Evolutionary conservation across 495 filamentous ascomycete genomes (phyloP), one percentile per base, ranked within the genome.

Genomic region (Pseudotulostoma volvatum): DNA sequence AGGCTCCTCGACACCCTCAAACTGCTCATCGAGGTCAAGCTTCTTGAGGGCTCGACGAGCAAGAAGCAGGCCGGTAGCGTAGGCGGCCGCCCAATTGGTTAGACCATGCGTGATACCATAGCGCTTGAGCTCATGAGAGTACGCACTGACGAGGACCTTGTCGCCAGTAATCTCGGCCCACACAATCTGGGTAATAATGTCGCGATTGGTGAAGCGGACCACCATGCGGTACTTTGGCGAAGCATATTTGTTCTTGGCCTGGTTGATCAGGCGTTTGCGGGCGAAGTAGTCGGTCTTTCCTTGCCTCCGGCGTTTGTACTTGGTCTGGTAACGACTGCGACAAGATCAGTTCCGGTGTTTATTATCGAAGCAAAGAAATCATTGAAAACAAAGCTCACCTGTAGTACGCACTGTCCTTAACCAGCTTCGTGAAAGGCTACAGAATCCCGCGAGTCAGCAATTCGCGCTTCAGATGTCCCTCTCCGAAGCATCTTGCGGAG

Each of bases 211-310:
- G 83, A 99, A 99, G 63, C 90, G 88, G 59, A 99, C 88, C 42
- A 99, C 90, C 58, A 99, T 81, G 59, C 90, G 82, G 78, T 99
- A 95, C 74, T 99, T 99, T 62, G 90, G 88, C 35, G 88, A 81
- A 65, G 87, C 90, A 81, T 95, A 97, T 77, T 96, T 96, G 84
- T 96, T 96, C 85, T 96, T 99, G 66, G 90, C 90, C 74, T 99
- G 90, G 68, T 84, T 87, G 77, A 93, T 92, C 67, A 99, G 73
- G 56, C 90, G 81, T 79, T 95, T 94, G 70, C 90, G 90, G 59
- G 90, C 90, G 64, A 94, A 96, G 83, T 99, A 99, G 62, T 99
- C 90, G 68, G 90, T 99, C 81, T 96, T 99, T 62, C 90, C 90
- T 63, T 77, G 61, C 46, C 90, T 79, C 61, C 90, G 79, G 63